phyloP scores from a whole-genome alignment of 2,329 filamentous ascomycete genomes.

The Knoxdaviesia proteae region DNA sequence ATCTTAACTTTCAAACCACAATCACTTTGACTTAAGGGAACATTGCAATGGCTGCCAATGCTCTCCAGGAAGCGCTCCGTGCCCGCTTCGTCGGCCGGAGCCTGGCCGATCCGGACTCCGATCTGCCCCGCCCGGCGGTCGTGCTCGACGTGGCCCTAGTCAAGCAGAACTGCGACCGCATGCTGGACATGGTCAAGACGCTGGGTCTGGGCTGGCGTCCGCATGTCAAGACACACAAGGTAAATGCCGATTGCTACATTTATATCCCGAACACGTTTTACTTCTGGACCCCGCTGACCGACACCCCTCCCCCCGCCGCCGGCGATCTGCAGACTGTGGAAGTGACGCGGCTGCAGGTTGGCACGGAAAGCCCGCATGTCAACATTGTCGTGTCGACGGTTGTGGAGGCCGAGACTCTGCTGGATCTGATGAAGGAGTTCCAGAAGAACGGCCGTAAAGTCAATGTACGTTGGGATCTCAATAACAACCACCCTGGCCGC shows the following conservation, averaged over 20 bases:
- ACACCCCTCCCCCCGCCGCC: too few relatives aligned
- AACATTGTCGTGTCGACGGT: constrained; percentile 56
- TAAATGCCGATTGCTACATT: constrained; percentile 10
- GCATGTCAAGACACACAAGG: constrained; percentile 74
- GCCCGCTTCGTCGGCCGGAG: constrained; percentile 33
- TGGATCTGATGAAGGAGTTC: constrained; percentile 38
- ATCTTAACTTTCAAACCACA: too few relatives aligned
- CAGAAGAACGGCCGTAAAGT: constrained; percentile 28
- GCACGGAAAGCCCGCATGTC: constrained; percentile 21
- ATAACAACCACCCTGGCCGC: too few relatives aligned
- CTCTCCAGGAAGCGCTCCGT: not conserved
- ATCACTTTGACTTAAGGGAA: too few relatives aligned
- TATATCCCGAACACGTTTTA: too few relatives aligned
- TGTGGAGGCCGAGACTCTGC: constrained; percentile 48
- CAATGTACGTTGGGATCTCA: constrained; percentile 25
- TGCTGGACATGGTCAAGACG: constrained; percentile 41
- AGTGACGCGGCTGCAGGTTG: constrained; percentile 49
- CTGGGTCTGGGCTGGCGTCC: constrained; percentile 48
- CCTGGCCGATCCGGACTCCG: constrained; percentile 16
- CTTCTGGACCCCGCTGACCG: too few relatives aligned
- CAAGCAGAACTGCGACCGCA: constrained; percentile 45
- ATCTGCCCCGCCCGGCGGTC: constrained; percentile 44
- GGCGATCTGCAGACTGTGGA: constrained; percentile 33
- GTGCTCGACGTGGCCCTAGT: constrained; percentile 49
- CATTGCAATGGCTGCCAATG: too few relatives aligned